Conservation (phyloP, 1,284 basidiomycete species). For the Pseudomicrostroma phylloplanum region DNA sequence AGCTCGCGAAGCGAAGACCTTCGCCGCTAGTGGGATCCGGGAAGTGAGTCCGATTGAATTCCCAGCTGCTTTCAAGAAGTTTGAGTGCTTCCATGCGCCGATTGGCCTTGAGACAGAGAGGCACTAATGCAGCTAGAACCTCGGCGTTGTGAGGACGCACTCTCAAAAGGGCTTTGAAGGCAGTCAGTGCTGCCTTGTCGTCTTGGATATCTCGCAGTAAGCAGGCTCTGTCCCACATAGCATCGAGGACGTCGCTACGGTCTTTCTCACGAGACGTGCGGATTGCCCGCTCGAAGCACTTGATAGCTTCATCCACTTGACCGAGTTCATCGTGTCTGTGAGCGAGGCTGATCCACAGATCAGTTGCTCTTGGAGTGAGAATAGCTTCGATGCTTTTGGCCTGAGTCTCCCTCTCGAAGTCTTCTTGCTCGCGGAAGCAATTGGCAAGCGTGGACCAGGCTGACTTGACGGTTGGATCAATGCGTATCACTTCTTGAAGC, state of each 20-base stretch:
- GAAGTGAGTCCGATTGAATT: conserved; percentile 49
- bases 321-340: conserved; percentile 59
- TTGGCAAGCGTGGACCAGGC: conserved; percentile 83
- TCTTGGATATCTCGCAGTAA: conserved; percentile 72
- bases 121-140: conserved; percentile 71
- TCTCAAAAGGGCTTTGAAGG: conserved; percentile 69
- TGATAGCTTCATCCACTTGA: conserved; percentile 75
- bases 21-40: conserved; percentile 29
- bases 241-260: conserved; percentile 67
- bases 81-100: conserved; percentile 63
- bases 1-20: conserved; percentile 19
- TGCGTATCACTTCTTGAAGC: conserved; percentile 85
- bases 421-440: conserved; percentile 66
- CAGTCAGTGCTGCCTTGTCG: conserved; percentile 68
- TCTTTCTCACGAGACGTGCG: conserved; percentile 57
- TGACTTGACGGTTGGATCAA: conserved; percentile 74
- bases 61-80: conserved; percentile 63
- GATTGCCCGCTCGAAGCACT: conserved; percentile 81
- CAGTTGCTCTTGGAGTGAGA: conserved; percentile 66
- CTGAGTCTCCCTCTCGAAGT: conserved; percentile 69
- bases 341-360: conserved; percentile 78
- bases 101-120: conserved; percentile 66
- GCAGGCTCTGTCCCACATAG: conserved; percentile 81
- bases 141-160: conserved; percentile 72
- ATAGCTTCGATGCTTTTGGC: conserved; percentile 84